phyloP scores from a whole-genome alignment of 2,329 filamentous ascomycete species.

The Cladophialophora psammophila region DNA sequence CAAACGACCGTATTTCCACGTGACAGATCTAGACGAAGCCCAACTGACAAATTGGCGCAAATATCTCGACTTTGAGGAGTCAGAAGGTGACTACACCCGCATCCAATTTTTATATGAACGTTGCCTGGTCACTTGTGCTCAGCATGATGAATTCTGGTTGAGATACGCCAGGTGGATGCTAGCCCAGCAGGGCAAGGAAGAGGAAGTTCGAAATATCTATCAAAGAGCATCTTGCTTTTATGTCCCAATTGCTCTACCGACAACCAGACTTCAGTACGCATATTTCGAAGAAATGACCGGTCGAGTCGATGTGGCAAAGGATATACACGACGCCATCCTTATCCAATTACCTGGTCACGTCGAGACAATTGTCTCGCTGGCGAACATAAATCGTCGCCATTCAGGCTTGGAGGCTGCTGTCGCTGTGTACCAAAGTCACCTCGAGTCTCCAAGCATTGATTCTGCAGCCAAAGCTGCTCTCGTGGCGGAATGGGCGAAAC shows the following conservation, averaged over 20 bases:
- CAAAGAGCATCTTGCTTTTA: slow-evolving; percentile 84
- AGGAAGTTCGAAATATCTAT: slow-evolving; percentile 92
- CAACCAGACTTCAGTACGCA: slow-evolving; percentile 86
- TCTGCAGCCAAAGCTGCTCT: slow-evolving; percentile 84
- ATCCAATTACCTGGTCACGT: slow-evolving; percentile 78
- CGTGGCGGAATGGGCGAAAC: slow-evolving; percentile 84
- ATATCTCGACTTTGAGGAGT: slow-evolving; percentile 95
- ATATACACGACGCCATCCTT: slow-evolving; percentile 84
- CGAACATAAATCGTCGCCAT: slow-evolving; percentile 84
- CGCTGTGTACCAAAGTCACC: slow-evolving; percentile 79
- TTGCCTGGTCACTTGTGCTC: slow-evolving; percentile 88
- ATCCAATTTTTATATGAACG: slow-evolving; percentile 89
- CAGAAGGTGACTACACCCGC: slow-evolving; percentile 77
- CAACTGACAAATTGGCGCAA: slow-evolving; percentile 93
- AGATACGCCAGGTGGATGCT: slow-evolving; percentile 97
- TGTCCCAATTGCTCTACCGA: slow-evolving; percentile 84
- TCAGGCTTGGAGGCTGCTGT: slow-evolving; percentile 84
- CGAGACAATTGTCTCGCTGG: slow-evolving; percentile 86
- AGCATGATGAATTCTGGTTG: slow-evolving; percentile 98
- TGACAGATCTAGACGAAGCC: slow-evolving; percentile 85
- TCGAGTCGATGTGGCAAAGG: slow-evolving; percentile 77
- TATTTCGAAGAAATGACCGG: slow-evolving; percentile 90
- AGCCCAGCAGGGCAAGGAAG: slow-evolving; percentile 78
- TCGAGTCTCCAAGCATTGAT: slow-evolving; percentile 75
- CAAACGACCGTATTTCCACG: slow-evolving; percentile 95